A percentile compares a stretch with the other conserved stretches of the same genome.
These are phyloP conservation scores for Agaricus sinodeliciosus DNA, from an alignment of 768 basidiomycete species.

Conservation along the genomic window DNA sequence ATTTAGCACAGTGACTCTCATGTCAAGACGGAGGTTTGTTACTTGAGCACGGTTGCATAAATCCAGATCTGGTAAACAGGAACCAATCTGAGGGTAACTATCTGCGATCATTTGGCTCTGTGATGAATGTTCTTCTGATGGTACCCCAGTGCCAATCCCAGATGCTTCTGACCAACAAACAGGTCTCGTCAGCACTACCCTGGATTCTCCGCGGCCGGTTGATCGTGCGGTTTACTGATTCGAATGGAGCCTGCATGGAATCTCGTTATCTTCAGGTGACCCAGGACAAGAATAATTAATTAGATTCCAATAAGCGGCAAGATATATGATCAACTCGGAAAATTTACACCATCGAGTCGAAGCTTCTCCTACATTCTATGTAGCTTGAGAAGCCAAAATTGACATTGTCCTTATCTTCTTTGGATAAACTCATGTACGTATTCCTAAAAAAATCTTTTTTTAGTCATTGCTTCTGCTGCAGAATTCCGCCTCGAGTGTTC, in stretches of 20 bases:
- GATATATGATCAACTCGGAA: neutral
- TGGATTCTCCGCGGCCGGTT: constrained; percentile 6
- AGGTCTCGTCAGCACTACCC: neutral
- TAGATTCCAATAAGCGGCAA: neutral
- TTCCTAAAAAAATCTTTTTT: neutral
- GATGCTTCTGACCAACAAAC: neutral
- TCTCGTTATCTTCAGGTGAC: neutral
- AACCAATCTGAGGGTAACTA: constrained; percentile 1
- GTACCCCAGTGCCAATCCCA: constrained; percentile 3
- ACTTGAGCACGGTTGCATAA: neutral
- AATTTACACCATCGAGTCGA: neutral
- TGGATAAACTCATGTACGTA: neutral
- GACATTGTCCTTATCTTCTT: neutral
- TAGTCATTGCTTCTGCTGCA: neutral
- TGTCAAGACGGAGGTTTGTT: constrained; percentile 7
- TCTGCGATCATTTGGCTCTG: neutral
- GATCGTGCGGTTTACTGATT: constrained; percentile 2
- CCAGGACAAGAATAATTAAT: constrained; percentile 2
- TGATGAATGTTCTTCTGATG: constrained; percentile 3
- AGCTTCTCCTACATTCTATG: neutral
- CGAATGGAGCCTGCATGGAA: neutral
- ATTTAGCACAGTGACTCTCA: constrained; percentile 4
- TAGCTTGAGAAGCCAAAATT: neutral
- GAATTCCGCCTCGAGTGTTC: constrained; percentile 7
- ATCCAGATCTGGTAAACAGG: neutral